These are phyloP conservation scores for Nepenthes gracilis DNA, from an alignment of 148 eudicot species.

Conservation along the genomic window DNA sequence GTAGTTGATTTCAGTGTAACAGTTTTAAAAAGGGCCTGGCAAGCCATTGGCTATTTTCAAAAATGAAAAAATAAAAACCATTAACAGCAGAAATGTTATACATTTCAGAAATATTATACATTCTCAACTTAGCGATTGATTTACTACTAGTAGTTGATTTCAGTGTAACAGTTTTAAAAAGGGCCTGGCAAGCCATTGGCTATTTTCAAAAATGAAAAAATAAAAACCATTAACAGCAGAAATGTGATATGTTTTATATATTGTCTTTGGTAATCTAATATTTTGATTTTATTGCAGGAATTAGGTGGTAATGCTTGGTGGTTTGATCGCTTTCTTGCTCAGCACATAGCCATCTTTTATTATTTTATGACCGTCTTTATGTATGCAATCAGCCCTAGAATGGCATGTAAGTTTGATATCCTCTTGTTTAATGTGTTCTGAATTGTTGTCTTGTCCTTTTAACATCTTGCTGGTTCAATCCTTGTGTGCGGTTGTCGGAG, in stretches of 20 bases:
- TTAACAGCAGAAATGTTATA: background rate
- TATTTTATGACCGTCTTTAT: slow-evolving; percentile 81
- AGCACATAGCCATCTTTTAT: slow-evolving; percentile 76
- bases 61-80: too few relatives aligned
- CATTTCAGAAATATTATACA: too few relatives aligned
- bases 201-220: too few relatives aligned
- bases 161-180: too few relatives aligned
- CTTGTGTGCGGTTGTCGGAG: background rate
- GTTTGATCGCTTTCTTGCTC: slow-evolving; percentile 92
- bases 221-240: background rate
- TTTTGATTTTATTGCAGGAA: slow-evolving; percentile 41
- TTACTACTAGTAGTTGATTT: too few relatives aligned
- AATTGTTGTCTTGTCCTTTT: background rate
- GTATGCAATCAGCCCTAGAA: slow-evolving; percentile 92
- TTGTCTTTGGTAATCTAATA: background rate
- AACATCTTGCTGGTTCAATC: background rate
- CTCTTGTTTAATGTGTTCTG: background rate
- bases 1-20: too few relatives aligned
- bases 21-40: too few relatives aligned
- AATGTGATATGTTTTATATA: background rate
- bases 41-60: too few relatives aligned
- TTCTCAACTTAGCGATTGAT: too few relatives aligned
- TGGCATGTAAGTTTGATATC: slow-evolving; percentile 79
- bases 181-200: too few relatives aligned
- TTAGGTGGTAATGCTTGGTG: slow-evolving; percentile 91